A percentile compares a stretch with the other conserved stretches of the same genome.
Evolutionary conservation across 2,329 filamentous ascomycete species (phyloP).

Genomic region (Scolecobasidium constrictum): DNA sequence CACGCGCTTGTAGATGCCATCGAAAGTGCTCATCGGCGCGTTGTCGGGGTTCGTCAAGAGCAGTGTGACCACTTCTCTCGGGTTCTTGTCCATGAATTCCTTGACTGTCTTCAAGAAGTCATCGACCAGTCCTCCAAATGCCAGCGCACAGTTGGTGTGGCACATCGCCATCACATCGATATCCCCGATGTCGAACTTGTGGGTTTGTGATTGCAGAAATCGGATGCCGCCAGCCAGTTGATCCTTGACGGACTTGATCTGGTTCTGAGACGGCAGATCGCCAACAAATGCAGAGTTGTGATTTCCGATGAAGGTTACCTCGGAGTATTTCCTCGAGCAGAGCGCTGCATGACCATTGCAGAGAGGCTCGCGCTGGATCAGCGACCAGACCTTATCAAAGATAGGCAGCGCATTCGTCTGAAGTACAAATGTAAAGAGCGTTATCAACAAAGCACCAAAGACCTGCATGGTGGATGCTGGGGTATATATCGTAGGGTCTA

Average conservation of each 20-base stretch:
- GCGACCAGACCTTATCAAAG: not conserved
- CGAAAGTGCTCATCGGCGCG: slow-evolving; percentile 43
- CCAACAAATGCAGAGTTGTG: slow-evolving; percentile 63
- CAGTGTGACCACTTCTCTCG: slow-evolving; percentile 65
- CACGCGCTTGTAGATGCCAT: slow-evolving; percentile 26
- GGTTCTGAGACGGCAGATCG: slow-evolving; percentile 57
- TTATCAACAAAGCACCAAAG: not conserved
- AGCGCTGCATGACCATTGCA: slow-evolving; percentile 76
- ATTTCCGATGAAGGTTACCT: slow-evolving; percentile 69
- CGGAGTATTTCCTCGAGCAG: slow-evolving; percentile 60
- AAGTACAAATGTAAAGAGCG: not conserved
- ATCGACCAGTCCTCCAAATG: slow-evolving; percentile 57
- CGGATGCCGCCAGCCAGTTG: slow-evolving; percentile 65
- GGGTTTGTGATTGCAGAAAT: slow-evolving; percentile 61
- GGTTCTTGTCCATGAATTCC: slow-evolving; percentile 57
- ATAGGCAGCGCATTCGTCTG: not conserved
- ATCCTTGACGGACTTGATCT: slow-evolving; percentile 60
- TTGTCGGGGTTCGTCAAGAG: slow-evolving; percentile 61
- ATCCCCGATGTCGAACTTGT: slow-evolving; percentile 38
- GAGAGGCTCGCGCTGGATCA: not conserved
- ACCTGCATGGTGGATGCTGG: slow-evolving; percentile 2
- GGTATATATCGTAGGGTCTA: too few relatives aligned
- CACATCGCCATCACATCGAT: slow-evolving; percentile 44
- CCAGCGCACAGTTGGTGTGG: slow-evolving; percentile 56
- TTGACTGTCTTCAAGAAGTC: slow-evolving; percentile 55